Base-by-base conservation (phyloP, 331 rosid genomes). In the Dryas integrifolia region DNA sequence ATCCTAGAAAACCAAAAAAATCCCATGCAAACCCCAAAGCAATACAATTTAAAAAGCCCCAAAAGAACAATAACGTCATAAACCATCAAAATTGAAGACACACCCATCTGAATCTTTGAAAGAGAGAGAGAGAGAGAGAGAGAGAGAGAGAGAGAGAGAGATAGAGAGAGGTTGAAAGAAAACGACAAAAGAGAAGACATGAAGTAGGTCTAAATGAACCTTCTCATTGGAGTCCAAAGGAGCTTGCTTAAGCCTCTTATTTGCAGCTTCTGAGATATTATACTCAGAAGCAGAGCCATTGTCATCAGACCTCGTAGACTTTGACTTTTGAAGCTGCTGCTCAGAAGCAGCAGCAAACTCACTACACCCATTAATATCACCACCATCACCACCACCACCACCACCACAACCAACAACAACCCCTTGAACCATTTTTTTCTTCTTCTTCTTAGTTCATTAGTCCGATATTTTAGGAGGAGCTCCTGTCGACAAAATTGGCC, bases 221-320 rank as follows among this genome's bases (percentile, higher is more conserved):
- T 72, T 58, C n/a, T 72, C 38, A 5, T 9, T 6, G 58, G 76
- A 72, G 8, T 58, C 58, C 2, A 26, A 30, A 5, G 76, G 58
- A 58, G 48, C 9, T 72, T n/a, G 48, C 7, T 48, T 59, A 2
- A 72, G 76, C 67, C 76, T 72, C 67, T 58, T 58, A 11, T 72
- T 72, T 46, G 76, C 76, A 47, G 76, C 76, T 47, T 46, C 38
- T 46, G 68, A 26, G 7, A 59, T 59, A 46, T 72, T 11, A n/a
- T 7, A 6, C 4, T 26, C 58, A 46, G 3, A 44, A 24, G 8
- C 64, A 55, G 41, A 70, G 60, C 16, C 53, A 65, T 26, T 16
- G 13, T 13, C 8, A 15, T 13, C 8, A 15, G 47, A 38, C 21
- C 58, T 62, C 14, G 13, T 5, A 13, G 44, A 38, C 55, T 45